Base-by-base conservation (phyloP, 2,329 filamentous ascomycete species). In the Aspergillus tanneri region DNA sequence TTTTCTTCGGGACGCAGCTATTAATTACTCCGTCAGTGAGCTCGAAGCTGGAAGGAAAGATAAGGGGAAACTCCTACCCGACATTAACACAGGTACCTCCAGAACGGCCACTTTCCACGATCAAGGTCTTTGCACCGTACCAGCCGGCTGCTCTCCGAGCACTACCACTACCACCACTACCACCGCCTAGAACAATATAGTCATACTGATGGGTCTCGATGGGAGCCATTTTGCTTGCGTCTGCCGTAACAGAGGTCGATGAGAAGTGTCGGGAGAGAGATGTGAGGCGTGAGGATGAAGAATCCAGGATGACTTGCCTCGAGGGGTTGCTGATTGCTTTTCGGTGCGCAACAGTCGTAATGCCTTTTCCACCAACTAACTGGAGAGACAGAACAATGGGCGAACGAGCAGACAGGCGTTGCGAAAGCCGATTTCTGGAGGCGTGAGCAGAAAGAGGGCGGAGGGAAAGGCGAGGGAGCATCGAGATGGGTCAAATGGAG, bases 181-280 rank as follows among this genome's bases (percentile, higher is more conserved):
- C 77, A 56, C 77, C 77, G 47, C 78, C 77, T 56, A 80, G 72
- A 48, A 80, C 76, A 47, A 81, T 77, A 55, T 78, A 80, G 58
- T 81, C 78, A 59, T 78, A 80, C 48, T 73, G 69, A 51, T 74
- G 72, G 19, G 68, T 63, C 30, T 68, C 64, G 5, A 73, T 66
- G 19, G 77, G 75, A 50, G 74, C 69, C 75, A 77, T 77, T 46
- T 51, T 62, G 46, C 52, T 63, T 24, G 64, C 63, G n/a, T 58
- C 52, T n/a, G 54, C 30, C 3, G 42, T 23, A 4, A 43, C 37
- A 11, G 64, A 49, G 9, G 63, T 63, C 5, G 63, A 64, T 21
- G 69, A 65, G 49, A 76, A 70, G 39, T 76, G 74, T 47, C 68
- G 63, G 3, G 71, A 63, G 14, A 76, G 55, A 14, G 66, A 65